Evolutionary conservation across 2,329 filamentous ascomycete genomes (phyloP).

Genomic region (Biscogniauxia marginata): DNA sequence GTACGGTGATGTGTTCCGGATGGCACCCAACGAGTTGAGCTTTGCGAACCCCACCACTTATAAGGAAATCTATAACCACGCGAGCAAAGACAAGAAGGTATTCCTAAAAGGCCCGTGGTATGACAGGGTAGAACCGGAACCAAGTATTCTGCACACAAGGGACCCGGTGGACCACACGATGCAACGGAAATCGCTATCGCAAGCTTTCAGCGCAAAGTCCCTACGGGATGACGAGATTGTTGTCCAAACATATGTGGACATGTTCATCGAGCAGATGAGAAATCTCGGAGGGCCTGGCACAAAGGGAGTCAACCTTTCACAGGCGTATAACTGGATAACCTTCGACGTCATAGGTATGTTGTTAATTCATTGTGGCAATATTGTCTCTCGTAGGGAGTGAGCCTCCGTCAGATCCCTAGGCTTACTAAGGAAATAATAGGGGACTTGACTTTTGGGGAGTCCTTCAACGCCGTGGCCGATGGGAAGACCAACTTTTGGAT

Average conservation of each 20-base stretch:
- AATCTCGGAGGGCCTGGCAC: slow-evolving; percentile 15
- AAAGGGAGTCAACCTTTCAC: slow-evolving; percentile 22
- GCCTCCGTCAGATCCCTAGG: neutral
- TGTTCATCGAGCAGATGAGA: slow-evolving; percentile 14
- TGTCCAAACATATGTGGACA: slow-evolving; percentile 21
- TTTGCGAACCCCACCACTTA: slow-evolving; percentile 37
- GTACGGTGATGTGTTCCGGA: slow-evolving; percentile 37
- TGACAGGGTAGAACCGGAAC: slow-evolving; percentile 14
- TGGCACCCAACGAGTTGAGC: slow-evolving; percentile 41
- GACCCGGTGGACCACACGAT: slow-evolving; percentile 19
- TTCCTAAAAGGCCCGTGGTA: slow-evolving; percentile 6
- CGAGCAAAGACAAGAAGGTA: neutral
- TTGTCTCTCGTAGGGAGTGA: neutral
- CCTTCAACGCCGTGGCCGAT: slow-evolving; percentile 16
- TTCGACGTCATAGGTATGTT: slow-evolving; percentile 32
- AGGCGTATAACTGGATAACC: slow-evolving; percentile 26
- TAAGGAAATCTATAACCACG: slow-evolving; percentile 38
- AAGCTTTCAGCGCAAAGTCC: slow-evolving; percentile 18
- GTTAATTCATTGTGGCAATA: neutral
- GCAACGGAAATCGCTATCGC: slow-evolving; percentile 17
- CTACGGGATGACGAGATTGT: slow-evolving; percentile 23
- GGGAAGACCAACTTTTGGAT: slow-evolving; percentile 17
- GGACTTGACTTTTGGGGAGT: slow-evolving; percentile 18
- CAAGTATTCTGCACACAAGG: slow-evolving; percentile 6
- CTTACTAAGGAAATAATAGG: slow-evolving; percentile 4